phyloP scores from a whole-genome alignment of 768 basidiomycete species.

The Holtermanniella nyarrowii region DNA sequence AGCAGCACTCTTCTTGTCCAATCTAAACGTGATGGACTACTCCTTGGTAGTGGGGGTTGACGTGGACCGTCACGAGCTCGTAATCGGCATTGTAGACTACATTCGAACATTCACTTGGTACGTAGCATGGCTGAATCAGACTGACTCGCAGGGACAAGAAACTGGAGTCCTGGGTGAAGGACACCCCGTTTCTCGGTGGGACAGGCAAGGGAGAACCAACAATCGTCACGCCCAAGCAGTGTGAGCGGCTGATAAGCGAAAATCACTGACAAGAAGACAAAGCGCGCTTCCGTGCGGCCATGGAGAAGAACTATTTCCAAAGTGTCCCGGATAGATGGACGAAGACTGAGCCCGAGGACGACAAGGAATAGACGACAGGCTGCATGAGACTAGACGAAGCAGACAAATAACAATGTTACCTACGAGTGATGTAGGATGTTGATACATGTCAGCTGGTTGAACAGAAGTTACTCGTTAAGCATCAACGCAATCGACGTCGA shows the following conservation, averaged over 20 bases:
- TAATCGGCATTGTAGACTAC: slow-evolving; percentile 87
- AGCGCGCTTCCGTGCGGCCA: slow-evolving; percentile 35
- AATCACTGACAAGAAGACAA: slow-evolving; percentile 18
- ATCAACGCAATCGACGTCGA: too few relatives aligned
- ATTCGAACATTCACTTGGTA: slow-evolving; percentile 43
- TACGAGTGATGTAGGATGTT: too few relatives aligned
- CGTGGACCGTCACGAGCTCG: slow-evolving; percentile 73
- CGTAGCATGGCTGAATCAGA: background rate
- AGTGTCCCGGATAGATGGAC: slow-evolving; percentile 39
- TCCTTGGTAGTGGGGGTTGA: slow-evolving; percentile 95
- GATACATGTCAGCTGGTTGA: too few relatives aligned
- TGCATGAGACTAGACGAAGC: too few relatives aligned
- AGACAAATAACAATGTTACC: too few relatives aligned
- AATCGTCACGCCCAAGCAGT: slow-evolving; percentile 91
- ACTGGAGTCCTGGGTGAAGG: slow-evolving; percentile 96
- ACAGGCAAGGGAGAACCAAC: slow-evolving; percentile 84
- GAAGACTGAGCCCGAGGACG: too few relatives aligned
- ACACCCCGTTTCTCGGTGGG: slow-evolving; percentile 73
- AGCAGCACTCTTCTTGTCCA: slow-evolving; percentile 69
- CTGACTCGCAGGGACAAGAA: slow-evolving; percentile 84
- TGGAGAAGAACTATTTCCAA: slow-evolving; percentile 41
- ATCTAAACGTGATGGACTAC: slow-evolving; percentile 88
- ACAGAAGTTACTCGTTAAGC: too few relatives aligned
- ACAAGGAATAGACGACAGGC: too few relatives aligned
- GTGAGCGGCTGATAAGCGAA: slow-evolving; percentile 44